phyloP scores from a whole-genome alignment of 306 rosid species.

The Lupinus albus region DNA sequence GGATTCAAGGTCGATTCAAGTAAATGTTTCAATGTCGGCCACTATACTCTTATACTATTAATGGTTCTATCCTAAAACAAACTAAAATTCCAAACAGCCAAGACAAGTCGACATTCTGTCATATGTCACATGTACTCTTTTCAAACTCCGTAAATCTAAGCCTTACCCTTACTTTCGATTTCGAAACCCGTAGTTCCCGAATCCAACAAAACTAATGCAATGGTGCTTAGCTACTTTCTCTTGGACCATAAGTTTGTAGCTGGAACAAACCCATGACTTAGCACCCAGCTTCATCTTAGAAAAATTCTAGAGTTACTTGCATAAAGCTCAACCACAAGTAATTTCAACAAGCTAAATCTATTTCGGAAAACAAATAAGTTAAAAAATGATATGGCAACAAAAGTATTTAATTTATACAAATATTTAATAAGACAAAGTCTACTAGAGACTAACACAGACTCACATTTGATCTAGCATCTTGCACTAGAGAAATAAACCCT shows the following conservation, averaged over 20 bases:
- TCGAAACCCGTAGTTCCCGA: background rate
- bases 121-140: slow-evolving; percentile 5
- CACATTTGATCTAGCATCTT: slow-evolving; percentile 20
- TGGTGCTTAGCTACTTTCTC: background rate
- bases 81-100: slow-evolving; percentile 8
- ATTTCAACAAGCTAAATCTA: slow-evolving; percentile 23
- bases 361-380: slow-evolving; percentile 17
- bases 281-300: slow-evolving; percentile 11
- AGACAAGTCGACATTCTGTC: background rate
- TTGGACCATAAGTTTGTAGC: background rate
- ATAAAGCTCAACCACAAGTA: slow-evolving; percentile 7
- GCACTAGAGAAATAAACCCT: slow-evolving; percentile 6
- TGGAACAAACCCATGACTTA: background rate
- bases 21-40: background rate
- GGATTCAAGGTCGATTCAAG: background rate
- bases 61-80: background rate
- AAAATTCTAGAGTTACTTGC: slow-evolving; percentile 32
- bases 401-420: background rate
- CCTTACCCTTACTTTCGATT: background rate
- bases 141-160: background rate
- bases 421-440: background rate
- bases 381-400: background rate
- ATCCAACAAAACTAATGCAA: slow-evolving; percentile 2
- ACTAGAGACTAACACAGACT: slow-evolving; percentile 13
- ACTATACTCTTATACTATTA: background rate